Base-by-base conservation (phyloP, 1,284 basidiomycete species). In the Testicularia cyperi region DNA sequence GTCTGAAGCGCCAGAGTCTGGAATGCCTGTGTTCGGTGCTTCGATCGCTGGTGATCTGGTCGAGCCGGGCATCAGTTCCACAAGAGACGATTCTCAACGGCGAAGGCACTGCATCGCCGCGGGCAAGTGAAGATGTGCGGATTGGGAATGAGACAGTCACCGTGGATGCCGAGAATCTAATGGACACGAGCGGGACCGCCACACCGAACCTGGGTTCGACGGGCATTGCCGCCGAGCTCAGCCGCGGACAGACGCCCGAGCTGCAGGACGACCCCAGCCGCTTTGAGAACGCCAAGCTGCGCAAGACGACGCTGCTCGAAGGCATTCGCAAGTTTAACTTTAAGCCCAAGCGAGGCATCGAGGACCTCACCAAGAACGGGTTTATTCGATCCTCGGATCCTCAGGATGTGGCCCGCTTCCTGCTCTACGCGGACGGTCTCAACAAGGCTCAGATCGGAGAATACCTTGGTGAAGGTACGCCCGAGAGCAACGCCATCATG, bases 311-410 rank as follows among this genome's bases (percentile, higher is more conserved):
- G 1, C 78, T 98, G 22, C 79, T 95, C 33, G 95, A 98, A 74
- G 96, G 94, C 22, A 89, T 99, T 77, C 91, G 88, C 78, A 91
- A 91, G 78, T 99, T 99, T 80, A 98, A 98, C 79, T 92, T 88
- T 80, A 98, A 97, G 79, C 92, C 95, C 10, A 73, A 73, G 40
- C 62, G 92, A 84, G 95, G 95, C 15, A 83, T 99, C 38, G 83
- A 88, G 78, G 96, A 90, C 75, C 82, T 98, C 41, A 77, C 92
- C 29, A 88, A 95, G 72, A 83, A 87, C 32, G 92, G 91, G 5
- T 94, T 97, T 75, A 92, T 99, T 57, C 80, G 83, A 15, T 86
- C 83, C 61, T 83, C 81, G 15, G 80, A 84, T 13, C 90, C 95
- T 1, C 79, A 82, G 45, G 88, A 92, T 68, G 83, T 99, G 52